A percentile compares a stretch with the other conserved stretches of the same genome.
These are phyloP conservation scores for Xylariales sp. DNA, from an alignment of 2,329 filamentous ascomycete species.

Conservation along the genomic window DNA sequence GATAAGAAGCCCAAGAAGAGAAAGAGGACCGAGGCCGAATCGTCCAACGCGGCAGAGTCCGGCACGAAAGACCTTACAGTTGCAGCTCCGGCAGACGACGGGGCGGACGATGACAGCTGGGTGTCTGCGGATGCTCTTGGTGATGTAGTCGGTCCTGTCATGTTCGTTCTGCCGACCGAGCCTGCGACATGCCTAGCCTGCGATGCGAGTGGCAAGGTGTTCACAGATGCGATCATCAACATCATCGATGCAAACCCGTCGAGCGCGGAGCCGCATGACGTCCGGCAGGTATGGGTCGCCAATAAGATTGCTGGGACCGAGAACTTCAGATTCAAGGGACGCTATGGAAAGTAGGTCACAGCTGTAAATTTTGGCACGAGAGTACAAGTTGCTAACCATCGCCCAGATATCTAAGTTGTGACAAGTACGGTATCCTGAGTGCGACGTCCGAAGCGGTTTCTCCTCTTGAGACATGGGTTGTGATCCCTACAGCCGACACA, in stretches of 20 bases:
- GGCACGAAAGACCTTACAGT: conserved; percentile 32
- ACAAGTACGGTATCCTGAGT: conserved; percentile 73
- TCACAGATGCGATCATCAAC: conserved; percentile 77
- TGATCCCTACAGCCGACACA: conserved; percentile 60
- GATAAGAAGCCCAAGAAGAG: conserved; percentile 93
- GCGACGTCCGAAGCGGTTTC: conserved; percentile 79
- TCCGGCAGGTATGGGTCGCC: conserved; percentile 91
- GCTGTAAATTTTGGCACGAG: too few species aligned
- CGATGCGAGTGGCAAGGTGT: conserved; percentile 83
- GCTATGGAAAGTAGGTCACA: conserved; percentile 68
- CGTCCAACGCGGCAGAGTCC: conserved; percentile 27
- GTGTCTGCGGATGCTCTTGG: conserved; percentile 71
- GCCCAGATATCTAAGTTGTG: conserved; percentile 73
- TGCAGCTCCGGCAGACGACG: conserved; percentile 27
- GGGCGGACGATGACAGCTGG: conserved; percentile 77
- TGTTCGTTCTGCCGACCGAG: conserved; percentile 76
- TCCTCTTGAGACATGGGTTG: conserved; percentile 73
- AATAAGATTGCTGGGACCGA: conserved; percentile 80
- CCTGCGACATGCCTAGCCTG: conserved; percentile 73
- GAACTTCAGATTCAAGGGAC: conserved; percentile 78
- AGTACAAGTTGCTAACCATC: conserved; percentile 12
- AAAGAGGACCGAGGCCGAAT: conserved; percentile 61
- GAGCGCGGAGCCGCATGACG: conserved; percentile 93
- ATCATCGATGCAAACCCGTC: conserved; percentile 75
- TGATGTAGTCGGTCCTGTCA: conserved; percentile 76